A percentile compares a stretch with the other conserved stretches of the same genome.
These are phyloP conservation scores for Arachnomyces sp. DNA, from an alignment of 2,329 filamentous ascomycete species.

Conservation along the genomic window DNA sequence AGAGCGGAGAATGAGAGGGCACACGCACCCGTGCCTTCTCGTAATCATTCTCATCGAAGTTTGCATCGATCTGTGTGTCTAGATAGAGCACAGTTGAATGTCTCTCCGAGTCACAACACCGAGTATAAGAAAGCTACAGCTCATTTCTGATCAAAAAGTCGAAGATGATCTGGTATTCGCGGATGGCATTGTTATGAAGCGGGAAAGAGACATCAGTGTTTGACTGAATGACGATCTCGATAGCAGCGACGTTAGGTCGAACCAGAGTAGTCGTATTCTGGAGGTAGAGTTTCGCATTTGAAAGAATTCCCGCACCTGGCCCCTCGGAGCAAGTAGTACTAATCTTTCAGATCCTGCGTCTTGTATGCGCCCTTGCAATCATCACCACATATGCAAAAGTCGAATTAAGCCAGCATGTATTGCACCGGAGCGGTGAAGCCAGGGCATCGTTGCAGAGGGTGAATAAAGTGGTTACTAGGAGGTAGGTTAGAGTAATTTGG, in stretches of 20 bases:
- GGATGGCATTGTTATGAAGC: conserved; percentile 29
- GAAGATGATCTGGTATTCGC: conserved; percentile 20
- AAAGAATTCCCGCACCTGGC: too few species aligned
- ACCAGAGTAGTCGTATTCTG: too few species aligned
- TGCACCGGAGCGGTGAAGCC: conserved; percentile 26
- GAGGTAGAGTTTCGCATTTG: too few species aligned
- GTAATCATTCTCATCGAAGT: too few species aligned
- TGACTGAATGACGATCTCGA: conserved; percentile 26
- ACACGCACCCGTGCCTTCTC: too few species aligned
- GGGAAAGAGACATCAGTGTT: conserved; percentile 30
- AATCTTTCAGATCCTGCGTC: conserved; percentile 9
- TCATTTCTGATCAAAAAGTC: conserved; percentile 15
- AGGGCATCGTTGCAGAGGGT: too few species aligned
- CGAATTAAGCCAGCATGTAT: conserved; percentile 26
- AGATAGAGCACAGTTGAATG: conserved; percentile 5
- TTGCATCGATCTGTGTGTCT: too few species aligned
- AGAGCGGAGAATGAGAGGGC: too few species aligned
- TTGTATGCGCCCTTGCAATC: conserved; percentile 28
- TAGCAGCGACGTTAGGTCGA: conserved; percentile 20
- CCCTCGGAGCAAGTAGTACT: too few species aligned
- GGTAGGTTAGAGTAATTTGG: too few species aligned
- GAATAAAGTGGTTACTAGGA: too few species aligned
- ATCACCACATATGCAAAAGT: conserved; percentile 28
- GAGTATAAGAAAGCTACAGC: conserved; percentile 6
- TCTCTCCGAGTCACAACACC: not conserved